These are phyloP conservation scores for Botrytis hyacinthi DNA, from an alignment of 2,329 filamentous ascomycete species.

Conservation along the genomic window DNA sequence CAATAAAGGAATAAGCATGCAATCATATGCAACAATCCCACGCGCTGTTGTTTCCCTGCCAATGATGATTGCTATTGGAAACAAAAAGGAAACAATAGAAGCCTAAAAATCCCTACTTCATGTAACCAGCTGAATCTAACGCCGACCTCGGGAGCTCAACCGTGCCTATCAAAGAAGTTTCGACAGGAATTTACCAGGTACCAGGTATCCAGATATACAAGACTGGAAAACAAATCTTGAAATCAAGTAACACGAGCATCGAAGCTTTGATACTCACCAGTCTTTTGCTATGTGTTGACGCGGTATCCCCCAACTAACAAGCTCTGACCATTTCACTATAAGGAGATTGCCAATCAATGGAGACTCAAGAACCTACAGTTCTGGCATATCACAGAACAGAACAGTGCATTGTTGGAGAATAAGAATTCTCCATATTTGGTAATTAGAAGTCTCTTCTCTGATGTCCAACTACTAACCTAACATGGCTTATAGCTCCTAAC, in stretches of 20 bases:
- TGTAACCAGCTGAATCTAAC: slow-evolving; percentile 5
- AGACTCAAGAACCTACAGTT: slow-evolving; percentile 4
- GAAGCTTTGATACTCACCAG: background rate
- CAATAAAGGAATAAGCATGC: background rate
- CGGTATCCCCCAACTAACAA: background rate
- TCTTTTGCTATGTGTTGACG: background rate
- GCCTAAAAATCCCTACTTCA: slow-evolving; percentile 2
- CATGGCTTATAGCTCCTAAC: background rate
- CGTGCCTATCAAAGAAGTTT: background rate
- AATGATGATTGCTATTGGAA: slow-evolving; percentile 3
- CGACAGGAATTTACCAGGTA: slow-evolving; percentile 11
- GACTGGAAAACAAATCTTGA: slow-evolving; percentile 8
- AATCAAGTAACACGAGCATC: slow-evolving; percentile 10
- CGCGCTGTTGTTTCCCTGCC: slow-evolving; percentile 4
- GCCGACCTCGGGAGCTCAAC: slow-evolving; percentile 10
- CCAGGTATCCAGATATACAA: slow-evolving; percentile 3
- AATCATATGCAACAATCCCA: background rate
- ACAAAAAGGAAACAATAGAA: slow-evolving; percentile 10
- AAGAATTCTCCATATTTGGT: slow-evolving; percentile 6
- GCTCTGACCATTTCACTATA: slow-evolving; percentile 6
- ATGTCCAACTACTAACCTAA: background rate
- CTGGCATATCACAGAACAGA: background rate
- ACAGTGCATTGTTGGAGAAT: slow-evolving; percentile 1
- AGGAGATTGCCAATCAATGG: slow-evolving; percentile 9
- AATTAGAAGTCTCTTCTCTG: slow-evolving; percentile 1